Percentiles rank a stretch among this genome's conserved stretches.
Conservation (phyloP, 139 green algal species). For the Pseudopediastrum boryanum region DNA sequence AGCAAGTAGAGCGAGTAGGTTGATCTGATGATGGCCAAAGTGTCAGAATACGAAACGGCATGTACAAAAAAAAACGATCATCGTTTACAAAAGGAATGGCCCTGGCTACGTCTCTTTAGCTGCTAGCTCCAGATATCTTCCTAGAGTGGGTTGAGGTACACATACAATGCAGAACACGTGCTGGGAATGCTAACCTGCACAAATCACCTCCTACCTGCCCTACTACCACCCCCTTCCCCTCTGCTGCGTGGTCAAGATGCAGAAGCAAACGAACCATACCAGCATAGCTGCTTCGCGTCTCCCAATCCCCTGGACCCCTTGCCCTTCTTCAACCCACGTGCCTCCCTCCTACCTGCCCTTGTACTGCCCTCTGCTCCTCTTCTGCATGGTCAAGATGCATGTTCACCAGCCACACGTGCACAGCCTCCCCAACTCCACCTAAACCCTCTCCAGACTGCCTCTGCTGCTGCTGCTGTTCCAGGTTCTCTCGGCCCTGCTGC, state of each 20-base stretch:
- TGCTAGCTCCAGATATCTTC: too few relatives aligned
- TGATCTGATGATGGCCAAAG: not conserved
- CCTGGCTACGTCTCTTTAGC: too few relatives aligned
- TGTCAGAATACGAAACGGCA: too few relatives aligned
- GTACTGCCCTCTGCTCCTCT: conserved; percentile 25
- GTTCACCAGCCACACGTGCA: conserved; percentile 57
- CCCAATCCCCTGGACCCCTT: not conserved
- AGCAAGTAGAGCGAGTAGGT: not conserved
- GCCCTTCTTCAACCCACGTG: not conserved
- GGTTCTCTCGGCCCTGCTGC: conserved; percentile 12
- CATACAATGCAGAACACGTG: not conserved
- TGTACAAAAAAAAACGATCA: too few relatives aligned
- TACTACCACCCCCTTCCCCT: too few relatives aligned
- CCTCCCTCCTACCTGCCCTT: conserved; percentile 22
- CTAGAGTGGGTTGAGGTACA: too few relatives aligned
- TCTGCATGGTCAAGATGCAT: conserved; percentile 57
- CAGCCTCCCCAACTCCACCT: not conserved
- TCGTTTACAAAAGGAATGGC: too few relatives aligned
- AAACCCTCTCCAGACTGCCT: not conserved
- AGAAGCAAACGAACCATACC: not conserved
- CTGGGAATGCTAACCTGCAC: not conserved
- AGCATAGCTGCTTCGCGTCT: not conserved
- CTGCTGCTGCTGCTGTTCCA: conserved; percentile 20
- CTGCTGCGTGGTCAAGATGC: not conserved
- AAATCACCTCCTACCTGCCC: too few relatives aligned